Evolutionary conservation across 2,329 filamentous ascomycete genomes (phyloP).

Genomic region (Cytospora chrysosperma): DNA sequence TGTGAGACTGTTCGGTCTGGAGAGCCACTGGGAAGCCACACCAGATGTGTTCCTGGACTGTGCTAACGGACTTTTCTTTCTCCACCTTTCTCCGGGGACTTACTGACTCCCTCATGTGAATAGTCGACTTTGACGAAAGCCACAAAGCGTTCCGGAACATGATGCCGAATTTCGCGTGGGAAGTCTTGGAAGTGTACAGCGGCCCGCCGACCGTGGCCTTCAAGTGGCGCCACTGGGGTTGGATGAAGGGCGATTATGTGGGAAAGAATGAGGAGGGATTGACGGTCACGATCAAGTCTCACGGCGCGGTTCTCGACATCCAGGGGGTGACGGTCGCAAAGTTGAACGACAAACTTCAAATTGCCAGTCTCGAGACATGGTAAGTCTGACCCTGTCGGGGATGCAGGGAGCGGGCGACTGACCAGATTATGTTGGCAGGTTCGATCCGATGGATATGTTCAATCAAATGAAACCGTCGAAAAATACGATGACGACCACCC

Average conservation of each 20-base stretch:
- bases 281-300: conserved; percentile 60
- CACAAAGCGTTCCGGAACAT: conserved; percentile 72
- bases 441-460: conserved; percentile 24
- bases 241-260: conserved; percentile 65
- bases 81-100: not conserved
- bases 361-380: conserved; percentile 33
- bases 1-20: not conserved
- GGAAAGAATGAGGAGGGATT: conserved; percentile 64
- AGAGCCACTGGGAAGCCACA: not conserved
- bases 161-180: conserved; percentile 73
- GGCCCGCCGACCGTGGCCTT: conserved; percentile 63
- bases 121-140: conserved; percentile 55
- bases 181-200: conserved; percentile 66
- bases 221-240: conserved; percentile 67
- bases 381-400: not conserved
- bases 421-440: conserved; percentile 12
- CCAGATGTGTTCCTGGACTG: not conserved
- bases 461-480: conserved; percentile 23
- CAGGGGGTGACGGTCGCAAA: conserved; percentile 61
- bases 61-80: not conserved
- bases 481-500: conserved; percentile 16
- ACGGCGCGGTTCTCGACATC: conserved; percentile 61
- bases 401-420: not conserved
- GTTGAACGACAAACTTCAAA: conserved; percentile 58
- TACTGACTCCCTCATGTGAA: not conserved